phyloP scores from a whole-genome alignment of 495 filamentous ascomycete genomes.

The Neurospora sp. region DNA sequence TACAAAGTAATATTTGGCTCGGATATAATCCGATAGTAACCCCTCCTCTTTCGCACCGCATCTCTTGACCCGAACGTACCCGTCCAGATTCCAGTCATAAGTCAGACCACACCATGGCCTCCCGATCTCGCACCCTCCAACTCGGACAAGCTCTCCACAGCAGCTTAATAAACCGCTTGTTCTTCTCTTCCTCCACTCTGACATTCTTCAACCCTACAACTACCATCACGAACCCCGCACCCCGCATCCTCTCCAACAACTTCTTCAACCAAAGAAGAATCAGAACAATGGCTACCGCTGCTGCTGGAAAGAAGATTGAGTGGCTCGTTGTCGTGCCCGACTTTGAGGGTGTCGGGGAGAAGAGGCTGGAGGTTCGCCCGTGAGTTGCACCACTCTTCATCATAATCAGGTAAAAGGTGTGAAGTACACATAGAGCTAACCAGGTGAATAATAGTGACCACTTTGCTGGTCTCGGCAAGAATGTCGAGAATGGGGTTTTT shows the following conservation, averaged over 20 bases:
- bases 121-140: background rate
- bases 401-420: no score
- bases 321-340: conserved; percentile 85
- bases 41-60: background rate
- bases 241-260: background rate
- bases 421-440: background rate
- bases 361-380: conserved; percentile 63
- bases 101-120: background rate
- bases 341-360: conserved; percentile 50
- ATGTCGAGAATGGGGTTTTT: conserved; percentile 35
- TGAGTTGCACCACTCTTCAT: conserved; percentile 31
- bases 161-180: background rate
- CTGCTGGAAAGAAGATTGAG: conserved; percentile 49
- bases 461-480: conserved; percentile 38
- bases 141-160: background rate
- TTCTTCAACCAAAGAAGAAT: background rate
- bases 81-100: background rate
- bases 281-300: conserved; percentile 29
- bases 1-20: background rate
- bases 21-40: background rate
- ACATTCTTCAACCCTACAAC: background rate
- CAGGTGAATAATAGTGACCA: conserved; percentile 36
- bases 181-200: background rate
- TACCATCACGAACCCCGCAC: background rate
- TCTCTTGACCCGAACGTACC: background rate